phyloP scores from a whole-genome alignment of 441 rosid genomes.

The Gossypium lobatum region DNA sequence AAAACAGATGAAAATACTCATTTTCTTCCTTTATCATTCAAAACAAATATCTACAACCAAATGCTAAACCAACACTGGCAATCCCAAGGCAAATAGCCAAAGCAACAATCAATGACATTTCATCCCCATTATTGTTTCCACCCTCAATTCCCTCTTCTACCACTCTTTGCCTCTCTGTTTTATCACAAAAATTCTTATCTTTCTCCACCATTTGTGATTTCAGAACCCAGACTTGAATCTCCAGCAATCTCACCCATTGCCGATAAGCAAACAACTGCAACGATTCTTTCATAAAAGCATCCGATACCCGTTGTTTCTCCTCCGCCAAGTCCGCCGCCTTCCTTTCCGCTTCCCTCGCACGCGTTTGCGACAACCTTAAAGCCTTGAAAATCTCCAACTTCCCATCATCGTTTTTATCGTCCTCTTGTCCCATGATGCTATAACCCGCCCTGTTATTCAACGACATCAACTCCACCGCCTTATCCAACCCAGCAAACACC shows the following conservation, averaged over 20 bases:
- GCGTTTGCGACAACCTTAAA: slow-evolving; percentile 51
- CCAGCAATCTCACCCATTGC: slow-evolving; percentile 48
- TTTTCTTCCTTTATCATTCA: slow-evolving; percentile 9
- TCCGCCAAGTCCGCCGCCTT: slow-evolving; percentile 29
- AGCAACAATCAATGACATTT: slow-evolving; percentile 29
- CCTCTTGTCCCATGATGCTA: slow-evolving; percentile 7
- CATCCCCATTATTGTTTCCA: slow-evolving; percentile 9
- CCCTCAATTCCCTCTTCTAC: not conserved
- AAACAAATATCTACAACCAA: slow-evolving; percentile 26
- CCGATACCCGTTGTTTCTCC: slow-evolving; percentile 35
- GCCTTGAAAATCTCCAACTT: slow-evolving; percentile 57
- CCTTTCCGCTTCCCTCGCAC: slow-evolving; percentile 67
- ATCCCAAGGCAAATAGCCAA: slow-evolving; percentile 39
- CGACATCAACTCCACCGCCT: slow-evolving; percentile 14
- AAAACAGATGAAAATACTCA: not conserved
- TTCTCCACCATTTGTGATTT: slow-evolving; percentile 13
- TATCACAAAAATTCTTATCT: slow-evolving; percentile 9
- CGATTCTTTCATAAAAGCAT: slow-evolving; percentile 37
- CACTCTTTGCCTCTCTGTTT: not conserved
- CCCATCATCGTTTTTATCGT: slow-evolving; percentile 8
- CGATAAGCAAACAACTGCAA: slow-evolving; percentile 35
- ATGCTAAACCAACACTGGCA: slow-evolving; percentile 37
- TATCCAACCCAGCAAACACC: slow-evolving; percentile 36
- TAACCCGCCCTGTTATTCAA: slow-evolving; percentile 19
- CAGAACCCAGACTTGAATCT: slow-evolving; percentile 31